Conservation (phyloP, 257 asterid species). For the Paraleonurus japonicus region DNA sequence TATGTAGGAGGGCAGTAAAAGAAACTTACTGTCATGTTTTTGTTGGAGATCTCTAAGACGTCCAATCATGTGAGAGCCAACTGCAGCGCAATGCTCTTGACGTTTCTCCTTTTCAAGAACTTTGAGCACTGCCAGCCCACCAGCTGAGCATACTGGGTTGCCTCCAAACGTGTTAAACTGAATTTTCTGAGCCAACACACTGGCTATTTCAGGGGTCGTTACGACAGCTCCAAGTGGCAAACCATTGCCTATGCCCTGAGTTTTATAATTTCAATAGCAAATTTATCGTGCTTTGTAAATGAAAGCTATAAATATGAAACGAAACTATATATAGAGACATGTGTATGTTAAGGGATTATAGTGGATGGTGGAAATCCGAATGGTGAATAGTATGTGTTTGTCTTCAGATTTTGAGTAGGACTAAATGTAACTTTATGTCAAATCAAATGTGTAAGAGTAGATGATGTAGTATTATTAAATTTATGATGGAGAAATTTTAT, state of each 20-base stretch:
- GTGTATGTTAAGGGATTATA: too few species aligned
- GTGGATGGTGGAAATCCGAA: too few species aligned
- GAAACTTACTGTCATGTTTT: constrained; percentile 68
- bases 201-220: constrained; percentile 96
- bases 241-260: constrained; percentile 95
- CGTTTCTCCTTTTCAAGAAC: constrained; percentile 88
- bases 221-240: constrained; percentile 98
- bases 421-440: too few species aligned
- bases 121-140: constrained; percentile 86
- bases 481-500: too few species aligned
- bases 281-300: constrained; percentile 4
- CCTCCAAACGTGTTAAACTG: constrained; percentile 97
- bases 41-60: constrained; percentile 73
- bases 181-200: constrained; percentile 78
- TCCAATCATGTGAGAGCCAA: constrained; percentile 77
- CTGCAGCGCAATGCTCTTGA: constrained; percentile 77
- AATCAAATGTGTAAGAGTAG: too few species aligned
- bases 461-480: too few species aligned
- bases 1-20: background rate
- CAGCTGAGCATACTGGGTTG: constrained; percentile 97
- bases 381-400: too few species aligned
- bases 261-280: constrained; percentile 7
- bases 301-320: background rate
- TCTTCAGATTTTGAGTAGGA: too few species aligned
- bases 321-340: constrained; percentile 6